Conservation (phyloP, 345 rosid genomes). For the Punica granatum region DNA sequence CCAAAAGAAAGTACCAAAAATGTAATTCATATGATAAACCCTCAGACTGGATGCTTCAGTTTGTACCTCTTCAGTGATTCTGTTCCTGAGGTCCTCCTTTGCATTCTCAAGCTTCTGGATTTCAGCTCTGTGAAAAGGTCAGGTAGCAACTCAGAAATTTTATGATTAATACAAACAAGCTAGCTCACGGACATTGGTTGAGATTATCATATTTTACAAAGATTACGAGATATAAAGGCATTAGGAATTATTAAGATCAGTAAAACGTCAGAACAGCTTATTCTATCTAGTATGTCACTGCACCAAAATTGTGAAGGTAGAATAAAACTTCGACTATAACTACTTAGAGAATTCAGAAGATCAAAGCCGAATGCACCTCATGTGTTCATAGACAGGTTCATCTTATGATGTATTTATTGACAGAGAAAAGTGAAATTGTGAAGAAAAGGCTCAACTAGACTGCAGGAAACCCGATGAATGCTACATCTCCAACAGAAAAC, state of each 20-base stretch:
- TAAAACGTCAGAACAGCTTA: background rate
- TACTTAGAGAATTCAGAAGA: background rate
- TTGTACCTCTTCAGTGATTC: conserved; percentile 64
- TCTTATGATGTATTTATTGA: background rate
- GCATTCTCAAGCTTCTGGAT: conserved; percentile 61
- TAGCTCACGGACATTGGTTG: background rate
- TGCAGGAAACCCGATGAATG: background rate
- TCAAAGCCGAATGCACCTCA: background rate
- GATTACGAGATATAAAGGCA: background rate
- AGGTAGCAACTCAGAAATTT: background rate
- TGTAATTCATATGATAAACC: conserved; percentile 5
- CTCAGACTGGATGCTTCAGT: conserved; percentile 1
- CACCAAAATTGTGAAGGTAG: background rate
- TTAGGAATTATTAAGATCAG: background rate
- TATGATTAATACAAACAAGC: background rate
- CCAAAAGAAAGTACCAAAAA: background rate
- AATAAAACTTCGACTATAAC: background rate
- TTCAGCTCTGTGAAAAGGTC: conserved; percentile 38
- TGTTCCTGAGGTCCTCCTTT: conserved; percentile 55
- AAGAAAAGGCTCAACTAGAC: background rate
- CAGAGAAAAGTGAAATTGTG: background rate
- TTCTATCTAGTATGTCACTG: background rate
- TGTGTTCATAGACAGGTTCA: background rate
- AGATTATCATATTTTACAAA: background rate
- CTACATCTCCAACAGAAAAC: background rate